These are phyloP conservation scores for Cinnamomum chago DNA, from an alignment of 164 flowering plant genomes.

Conservation along the genomic window DNA sequence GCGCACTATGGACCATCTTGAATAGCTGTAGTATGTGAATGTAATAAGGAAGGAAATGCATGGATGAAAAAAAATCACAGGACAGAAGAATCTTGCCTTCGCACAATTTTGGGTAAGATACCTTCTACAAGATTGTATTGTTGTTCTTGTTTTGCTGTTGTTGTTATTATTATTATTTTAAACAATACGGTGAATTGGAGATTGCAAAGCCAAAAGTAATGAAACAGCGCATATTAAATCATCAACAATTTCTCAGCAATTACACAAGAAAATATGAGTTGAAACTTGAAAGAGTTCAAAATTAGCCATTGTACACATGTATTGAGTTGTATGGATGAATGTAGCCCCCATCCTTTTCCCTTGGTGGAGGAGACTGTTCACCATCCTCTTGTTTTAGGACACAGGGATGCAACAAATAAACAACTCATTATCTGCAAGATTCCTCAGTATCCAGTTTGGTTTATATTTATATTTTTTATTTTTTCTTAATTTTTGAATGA, in stretches of 20 bases:
- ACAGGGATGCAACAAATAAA: constrained; percentile 5
- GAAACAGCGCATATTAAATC: not conserved
- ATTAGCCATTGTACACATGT: not conserved
- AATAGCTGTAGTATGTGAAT: not conserved
- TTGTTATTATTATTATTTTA: no score
- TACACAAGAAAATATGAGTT: not conserved
- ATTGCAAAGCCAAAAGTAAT: not conserved
- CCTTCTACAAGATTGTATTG: not conserved
- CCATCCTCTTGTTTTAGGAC: constrained; percentile 11
- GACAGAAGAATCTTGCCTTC: not conserved
- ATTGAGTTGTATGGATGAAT: constrained; percentile 10
- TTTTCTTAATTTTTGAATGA: no score
- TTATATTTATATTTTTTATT: no score
- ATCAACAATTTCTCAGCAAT: not conserved
- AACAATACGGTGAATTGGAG: not conserved
- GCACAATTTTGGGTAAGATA: not conserved
- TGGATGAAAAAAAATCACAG: not conserved
- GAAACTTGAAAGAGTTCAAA: not conserved
- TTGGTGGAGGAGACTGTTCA: constrained; percentile 14
- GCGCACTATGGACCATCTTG: not conserved
- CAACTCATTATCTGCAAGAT: constrained; percentile 4
- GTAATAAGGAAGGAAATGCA: not conserved
- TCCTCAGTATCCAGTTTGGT: constrained; percentile 6
- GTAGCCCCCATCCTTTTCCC: constrained; percentile 11
- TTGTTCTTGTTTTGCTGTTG: no score